Evolutionary conservation across 768 basidiomycete genomes (phyloP).

Genomic region (Termitomyces sp.): DNA sequence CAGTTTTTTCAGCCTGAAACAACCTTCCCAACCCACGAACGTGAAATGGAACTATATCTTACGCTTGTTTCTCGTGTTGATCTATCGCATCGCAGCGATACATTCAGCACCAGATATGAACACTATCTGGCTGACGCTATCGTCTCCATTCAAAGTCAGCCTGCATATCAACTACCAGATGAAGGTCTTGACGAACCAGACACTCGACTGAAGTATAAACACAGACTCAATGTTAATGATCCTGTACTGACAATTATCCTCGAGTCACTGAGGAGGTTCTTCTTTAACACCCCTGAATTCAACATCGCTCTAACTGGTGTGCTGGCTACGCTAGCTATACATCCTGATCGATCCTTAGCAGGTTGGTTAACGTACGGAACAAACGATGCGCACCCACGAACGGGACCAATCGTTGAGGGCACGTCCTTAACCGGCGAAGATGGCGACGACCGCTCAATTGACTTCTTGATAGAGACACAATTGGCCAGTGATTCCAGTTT

Average conservation of each 20-base stretch:
- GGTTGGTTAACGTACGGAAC: constrained; percentile 82
- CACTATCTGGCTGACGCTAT: constrained; percentile 80
- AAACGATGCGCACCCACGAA: constrained; percentile 28
- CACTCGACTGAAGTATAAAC: constrained; percentile 46
- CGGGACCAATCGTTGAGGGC: constrained; percentile 11
- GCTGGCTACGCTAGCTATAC: constrained; percentile 74
- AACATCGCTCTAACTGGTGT: constrained; percentile 88
- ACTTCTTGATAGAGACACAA: constrained; percentile 65
- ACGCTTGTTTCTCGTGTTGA: constrained; percentile 74
- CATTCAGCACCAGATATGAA: constrained; percentile 82
- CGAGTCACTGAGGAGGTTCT: constrained; percentile 70
- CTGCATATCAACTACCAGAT: constrained; percentile 44
- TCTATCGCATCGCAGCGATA: constrained; percentile 60
- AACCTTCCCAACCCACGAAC: constrained; percentile 76
- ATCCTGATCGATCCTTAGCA: constrained; percentile 78
- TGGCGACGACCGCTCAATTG: constrained; percentile 78
- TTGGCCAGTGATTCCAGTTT: constrained; percentile 50
- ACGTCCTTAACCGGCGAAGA: constrained; percentile 35
- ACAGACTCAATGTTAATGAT: constrained; percentile 76
- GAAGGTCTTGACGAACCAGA: constrained; percentile 34
- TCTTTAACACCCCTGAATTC: constrained; percentile 78
- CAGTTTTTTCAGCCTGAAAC: constrained; percentile 61
- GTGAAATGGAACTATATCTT: constrained; percentile 79
- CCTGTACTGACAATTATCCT: constrained; percentile 68
- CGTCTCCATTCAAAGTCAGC: constrained; percentile 57